phyloP scores from a whole-genome alignment of 106 monocot species.

The Iris macrosiphon region DNA sequence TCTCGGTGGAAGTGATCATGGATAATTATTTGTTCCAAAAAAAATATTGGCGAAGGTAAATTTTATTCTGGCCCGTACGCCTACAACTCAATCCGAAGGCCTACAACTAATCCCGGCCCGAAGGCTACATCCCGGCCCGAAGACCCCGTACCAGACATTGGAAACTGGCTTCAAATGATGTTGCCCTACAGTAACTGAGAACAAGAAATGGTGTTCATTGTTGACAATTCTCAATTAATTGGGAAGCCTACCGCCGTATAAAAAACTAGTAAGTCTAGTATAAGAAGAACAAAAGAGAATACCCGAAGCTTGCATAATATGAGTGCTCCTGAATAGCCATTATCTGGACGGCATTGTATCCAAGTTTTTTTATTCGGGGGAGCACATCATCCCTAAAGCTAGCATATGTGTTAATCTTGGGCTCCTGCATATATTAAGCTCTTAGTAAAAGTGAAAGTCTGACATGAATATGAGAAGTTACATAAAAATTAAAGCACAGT shows the following conservation, averaged over 20 bases:
- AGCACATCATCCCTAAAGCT: conserved; percentile 96
- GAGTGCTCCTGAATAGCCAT: conserved; percentile 99
- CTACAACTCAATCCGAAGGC: too few relatives aligned
- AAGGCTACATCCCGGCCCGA: too few relatives aligned
- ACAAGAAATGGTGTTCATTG: not conserved
- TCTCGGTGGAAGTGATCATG: too few relatives aligned
- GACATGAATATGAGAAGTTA: conserved; percentile 1
- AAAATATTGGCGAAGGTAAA: too few relatives aligned
- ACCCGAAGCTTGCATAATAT: conserved; percentile 99
- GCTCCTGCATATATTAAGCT: conserved; percentile 61
- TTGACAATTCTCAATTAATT: not conserved
- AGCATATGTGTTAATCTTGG: conserved; percentile 90
- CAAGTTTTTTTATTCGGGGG: conserved; percentile 92
- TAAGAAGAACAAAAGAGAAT: conserved; percentile 7
- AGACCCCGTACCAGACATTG: too few relatives aligned
- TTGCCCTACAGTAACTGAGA: too few relatives aligned
- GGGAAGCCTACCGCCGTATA: not conserved
- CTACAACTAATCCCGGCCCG: too few relatives aligned
- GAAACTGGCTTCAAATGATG: too few relatives aligned
- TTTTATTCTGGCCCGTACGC: too few relatives aligned
- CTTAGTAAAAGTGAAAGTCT: not conserved
- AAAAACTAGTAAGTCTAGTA: too few relatives aligned
- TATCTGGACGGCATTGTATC: conserved; percentile 99
- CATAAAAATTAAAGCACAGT: not conserved
- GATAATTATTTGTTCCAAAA: too few relatives aligned